Percentiles rank a stretch among this genome's conserved stretches.
phyloP scores from a whole-genome alignment of 2,329 filamentous ascomycete genomes.

The Colletotrichum simmondsii region DNA sequence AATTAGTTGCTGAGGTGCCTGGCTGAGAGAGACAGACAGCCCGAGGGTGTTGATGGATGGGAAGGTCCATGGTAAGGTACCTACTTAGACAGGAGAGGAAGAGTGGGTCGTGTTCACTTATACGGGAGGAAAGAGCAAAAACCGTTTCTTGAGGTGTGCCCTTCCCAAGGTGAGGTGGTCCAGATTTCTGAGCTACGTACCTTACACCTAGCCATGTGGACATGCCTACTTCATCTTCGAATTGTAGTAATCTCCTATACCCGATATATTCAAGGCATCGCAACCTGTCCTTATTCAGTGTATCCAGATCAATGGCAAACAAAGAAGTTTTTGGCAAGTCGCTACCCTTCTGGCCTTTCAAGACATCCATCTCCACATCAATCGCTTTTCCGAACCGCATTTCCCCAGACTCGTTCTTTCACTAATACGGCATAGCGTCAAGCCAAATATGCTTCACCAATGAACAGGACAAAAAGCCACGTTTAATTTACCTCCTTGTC shows the following conservation, averaged over 20 bases:
- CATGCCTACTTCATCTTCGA: no score
- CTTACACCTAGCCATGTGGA: no score
- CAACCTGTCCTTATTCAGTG: neutral
- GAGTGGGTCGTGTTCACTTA: neutral
- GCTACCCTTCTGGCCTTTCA: neutral
- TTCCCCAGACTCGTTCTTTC: neutral
- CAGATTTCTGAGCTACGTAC: no score
- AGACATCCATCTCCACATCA: neutral
- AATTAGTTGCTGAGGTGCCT: neutral
- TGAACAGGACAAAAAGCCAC: neutral
- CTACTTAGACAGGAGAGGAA: neutral
- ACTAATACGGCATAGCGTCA: neutral
- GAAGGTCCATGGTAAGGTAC: neutral
- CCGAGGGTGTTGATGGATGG: no score
- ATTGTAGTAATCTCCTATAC: no score
- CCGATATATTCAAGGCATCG: no score
- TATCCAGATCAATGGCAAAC: neutral
- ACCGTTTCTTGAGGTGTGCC: no score
- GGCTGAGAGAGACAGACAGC: no score
- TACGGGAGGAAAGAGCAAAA: neutral
- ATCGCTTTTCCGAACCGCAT: neutral
- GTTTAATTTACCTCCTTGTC: neutral
- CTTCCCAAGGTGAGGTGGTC: neutral
- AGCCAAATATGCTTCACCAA: neutral
- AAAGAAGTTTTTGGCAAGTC: neutral